Percentiles rank a stretch among this genome's conserved stretches.
phyloP scores from a whole-genome alignment of 2,329 filamentous ascomycete species.

The Fusarium graminum region DNA sequence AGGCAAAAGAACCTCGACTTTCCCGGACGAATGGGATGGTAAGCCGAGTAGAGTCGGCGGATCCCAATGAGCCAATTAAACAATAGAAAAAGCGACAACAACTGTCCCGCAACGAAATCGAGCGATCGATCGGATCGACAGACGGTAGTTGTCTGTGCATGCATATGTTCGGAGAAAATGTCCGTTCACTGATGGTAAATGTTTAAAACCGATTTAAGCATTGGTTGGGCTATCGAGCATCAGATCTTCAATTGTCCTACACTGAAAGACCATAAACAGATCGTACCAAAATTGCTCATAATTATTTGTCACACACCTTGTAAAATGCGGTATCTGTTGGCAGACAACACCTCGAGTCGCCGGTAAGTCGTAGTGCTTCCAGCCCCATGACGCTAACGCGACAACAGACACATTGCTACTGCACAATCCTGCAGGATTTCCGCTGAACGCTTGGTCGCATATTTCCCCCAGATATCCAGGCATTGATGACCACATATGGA shows the following conservation, averaged over 20 bases:
- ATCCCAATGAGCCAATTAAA: background rate
- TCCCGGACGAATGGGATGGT: too few relatives aligned
- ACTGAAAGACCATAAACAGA: too few relatives aligned
- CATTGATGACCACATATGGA: too few relatives aligned
- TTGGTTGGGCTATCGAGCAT: too few relatives aligned
- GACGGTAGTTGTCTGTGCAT: background rate
- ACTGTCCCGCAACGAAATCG: background rate
- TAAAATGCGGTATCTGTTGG: background rate
- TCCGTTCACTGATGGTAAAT: background rate
- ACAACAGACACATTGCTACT: background rate
- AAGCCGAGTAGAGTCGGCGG: background rate
- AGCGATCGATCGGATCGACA: background rate
- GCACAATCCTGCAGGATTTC: conserved; percentile 3
- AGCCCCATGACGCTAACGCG: background rate
- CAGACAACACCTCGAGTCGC: background rate
- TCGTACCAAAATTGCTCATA: too few relatives aligned
- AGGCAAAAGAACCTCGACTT: background rate
- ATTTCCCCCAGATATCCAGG: too few relatives aligned
- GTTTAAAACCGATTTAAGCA: accelerated
- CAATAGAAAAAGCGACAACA: too few relatives aligned
- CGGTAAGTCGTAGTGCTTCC: background rate
- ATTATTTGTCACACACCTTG: too few relatives aligned
- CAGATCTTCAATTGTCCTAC: too few relatives aligned
- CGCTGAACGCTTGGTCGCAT: background rate
- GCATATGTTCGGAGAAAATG: background rate